Conservation (phyloP, 345 rosid species). For the Cardamine resedifolia region DNA sequence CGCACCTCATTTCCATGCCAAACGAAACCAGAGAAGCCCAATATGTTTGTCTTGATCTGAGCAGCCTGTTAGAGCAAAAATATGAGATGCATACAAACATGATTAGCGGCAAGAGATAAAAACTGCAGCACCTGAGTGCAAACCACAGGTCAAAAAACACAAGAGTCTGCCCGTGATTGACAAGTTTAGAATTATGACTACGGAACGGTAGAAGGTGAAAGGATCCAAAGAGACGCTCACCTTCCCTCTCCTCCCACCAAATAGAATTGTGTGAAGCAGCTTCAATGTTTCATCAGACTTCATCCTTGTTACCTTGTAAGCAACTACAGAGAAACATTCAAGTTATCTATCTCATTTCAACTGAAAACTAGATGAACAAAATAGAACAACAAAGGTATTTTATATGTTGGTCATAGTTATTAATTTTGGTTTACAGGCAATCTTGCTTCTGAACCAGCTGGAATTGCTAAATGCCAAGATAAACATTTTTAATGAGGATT, state of each 20-base stretch:
- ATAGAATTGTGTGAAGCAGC: constrained; percentile 71
- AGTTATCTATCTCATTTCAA: constrained; percentile 11
- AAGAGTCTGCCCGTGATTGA: constrained; percentile 2
- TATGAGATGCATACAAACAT: constrained; percentile 22
- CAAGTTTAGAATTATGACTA: constrained; percentile 7
- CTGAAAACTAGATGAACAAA: constrained; percentile 8
- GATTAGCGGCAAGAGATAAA: constrained; percentile 15
- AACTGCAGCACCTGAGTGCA: not conserved
- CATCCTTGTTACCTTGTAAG: constrained; percentile 74
- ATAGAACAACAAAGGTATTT: not conserved
- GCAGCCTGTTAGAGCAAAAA: constrained; percentile 64
- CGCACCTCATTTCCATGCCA: constrained; percentile 94
- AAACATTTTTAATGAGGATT: not conserved
- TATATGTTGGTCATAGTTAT: not conserved
- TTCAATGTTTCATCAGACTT: constrained; percentile 79
- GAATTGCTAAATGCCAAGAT: not conserved
- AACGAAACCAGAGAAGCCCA: constrained; percentile 89
- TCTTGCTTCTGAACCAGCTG: constrained; percentile 8
- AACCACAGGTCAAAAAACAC: not conserved
- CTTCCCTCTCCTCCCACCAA: constrained; percentile 81
- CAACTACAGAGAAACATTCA: constrained; percentile 49
- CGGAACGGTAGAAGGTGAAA: not conserved
- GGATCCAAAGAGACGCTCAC: constrained; percentile 38
- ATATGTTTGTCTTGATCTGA: constrained; percentile 79
- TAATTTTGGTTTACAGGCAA: not conserved